These are phyloP conservation scores for Onygenales sp. DNA, from an alignment of 2,329 filamentous ascomycete genomes.

Conservation along the genomic window DNA sequence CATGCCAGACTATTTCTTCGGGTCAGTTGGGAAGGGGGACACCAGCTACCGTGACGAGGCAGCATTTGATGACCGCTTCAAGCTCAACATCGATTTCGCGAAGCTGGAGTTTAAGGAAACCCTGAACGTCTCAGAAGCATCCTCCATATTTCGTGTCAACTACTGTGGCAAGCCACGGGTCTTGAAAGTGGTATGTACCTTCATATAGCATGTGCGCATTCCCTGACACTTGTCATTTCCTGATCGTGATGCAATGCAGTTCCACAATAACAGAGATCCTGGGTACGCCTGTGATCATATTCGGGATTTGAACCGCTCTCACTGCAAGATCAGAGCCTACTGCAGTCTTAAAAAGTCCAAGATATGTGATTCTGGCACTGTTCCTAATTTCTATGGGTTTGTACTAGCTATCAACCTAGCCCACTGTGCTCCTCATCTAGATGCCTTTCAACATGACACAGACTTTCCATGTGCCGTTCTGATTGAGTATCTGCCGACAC, in stretches of 20 bases:
- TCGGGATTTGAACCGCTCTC: conserved; percentile 5
- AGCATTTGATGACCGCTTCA: conserved; percentile 5
- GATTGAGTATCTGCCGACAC: conserved; percentile 10
- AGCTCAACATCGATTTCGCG: conserved; percentile 2
- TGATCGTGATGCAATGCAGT: conserved; percentile 1
- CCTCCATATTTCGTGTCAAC: conserved; percentile 5
- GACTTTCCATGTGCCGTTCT: conserved; percentile 6
- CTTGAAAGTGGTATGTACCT: conserved; percentile 7
- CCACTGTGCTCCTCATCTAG: conserved; percentile 6
- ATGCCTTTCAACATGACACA: conserved; percentile 6
- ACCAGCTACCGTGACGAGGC: neutral
- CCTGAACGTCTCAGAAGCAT: conserved; percentile 3
- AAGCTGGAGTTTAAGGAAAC: conserved; percentile 4
- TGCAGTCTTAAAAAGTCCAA: conserved; percentile 6
- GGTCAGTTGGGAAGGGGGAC: neutral
- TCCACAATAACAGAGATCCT: conserved; percentile 4
- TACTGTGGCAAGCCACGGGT: conserved; percentile 5
- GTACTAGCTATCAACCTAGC: conserved; percentile 4
- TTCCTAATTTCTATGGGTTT: conserved; percentile 10
- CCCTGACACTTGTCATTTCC: neutral
- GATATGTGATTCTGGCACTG: conserved; percentile 7
- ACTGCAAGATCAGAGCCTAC: conserved; percentile 6
- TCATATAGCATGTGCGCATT: neutral
- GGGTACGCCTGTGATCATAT: conserved; percentile 3
- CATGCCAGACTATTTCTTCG: conserved; percentile 1